A percentile compares a stretch with the other conserved stretches of the same genome.
These are phyloP conservation scores for Trichoderma sp. DNA, from an alignment of 2,329 filamentous ascomycete species.

Conservation along the genomic window DNA sequence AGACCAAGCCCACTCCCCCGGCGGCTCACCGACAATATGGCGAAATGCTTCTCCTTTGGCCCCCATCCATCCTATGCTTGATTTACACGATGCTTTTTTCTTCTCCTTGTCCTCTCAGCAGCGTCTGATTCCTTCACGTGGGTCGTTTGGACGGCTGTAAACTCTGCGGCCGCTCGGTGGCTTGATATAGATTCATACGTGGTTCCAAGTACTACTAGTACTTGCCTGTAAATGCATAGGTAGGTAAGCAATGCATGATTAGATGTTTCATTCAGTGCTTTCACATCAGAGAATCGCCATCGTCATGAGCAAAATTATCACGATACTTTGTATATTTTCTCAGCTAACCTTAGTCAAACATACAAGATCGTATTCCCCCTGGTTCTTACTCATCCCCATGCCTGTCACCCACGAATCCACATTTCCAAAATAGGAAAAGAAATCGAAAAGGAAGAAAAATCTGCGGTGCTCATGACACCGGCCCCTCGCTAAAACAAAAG, in stretches of 20 bases:
- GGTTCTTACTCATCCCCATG: background rate
- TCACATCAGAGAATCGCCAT: background rate
- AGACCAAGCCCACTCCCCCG: background rate
- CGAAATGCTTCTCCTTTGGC: background rate
- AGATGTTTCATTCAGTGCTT: background rate
- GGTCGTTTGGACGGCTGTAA: background rate
- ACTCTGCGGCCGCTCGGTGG: background rate
- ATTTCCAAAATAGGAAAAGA: background rate
- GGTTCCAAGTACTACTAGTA: background rate
- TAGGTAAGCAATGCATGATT: background rate
- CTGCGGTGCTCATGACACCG: slow-evolving; percentile 16
- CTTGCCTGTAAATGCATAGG: background rate
- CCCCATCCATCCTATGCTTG: background rate
- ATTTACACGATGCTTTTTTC: background rate
- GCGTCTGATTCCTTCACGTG: slow-evolving; percentile 11
- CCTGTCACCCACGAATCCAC: background rate
- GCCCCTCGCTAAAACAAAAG: background rate
- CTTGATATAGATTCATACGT: background rate
- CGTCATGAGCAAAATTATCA: background rate
- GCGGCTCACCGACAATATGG: slow-evolving; percentile 19
- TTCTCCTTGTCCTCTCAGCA: background rate
- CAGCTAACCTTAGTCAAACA: background rate
- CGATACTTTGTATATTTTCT: background rate
- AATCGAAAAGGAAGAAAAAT: background rate
- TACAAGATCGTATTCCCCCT: background rate